Base-by-base conservation (phyloP, 225 moss, liverwort and hornwort genomes). In the Polytrichum formosum region DNA sequence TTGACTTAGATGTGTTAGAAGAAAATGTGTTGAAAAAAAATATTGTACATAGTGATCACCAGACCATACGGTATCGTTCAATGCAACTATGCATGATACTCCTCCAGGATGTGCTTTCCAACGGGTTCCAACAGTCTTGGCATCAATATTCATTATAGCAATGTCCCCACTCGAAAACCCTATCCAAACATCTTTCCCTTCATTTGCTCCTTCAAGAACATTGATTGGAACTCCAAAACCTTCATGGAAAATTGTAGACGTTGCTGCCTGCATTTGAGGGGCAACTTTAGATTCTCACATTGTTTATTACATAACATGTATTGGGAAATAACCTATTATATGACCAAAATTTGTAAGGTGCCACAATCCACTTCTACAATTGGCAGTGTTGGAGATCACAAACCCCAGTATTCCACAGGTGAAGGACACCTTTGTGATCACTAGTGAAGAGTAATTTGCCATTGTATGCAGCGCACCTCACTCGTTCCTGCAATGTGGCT, bases 11-110 rank as follows among this genome's bases (percentile, higher is more conserved):
- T 13, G 13, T 13, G 13, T 46, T 2, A 46, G 37, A 13, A 46
- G 46, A 46, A 16, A 4, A 16, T 46, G 46, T 46, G 46, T 46
- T 2, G 46, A 4, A 6, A 46, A 55, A 55, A 7, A 70, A 68
- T 70, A 72, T 74, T 88, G 78, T 90, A 80, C 84, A 84, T 88
- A 81, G 76, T 87, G 84, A 84, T 93, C 92, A 93, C 92, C 90
- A 87, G 90, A 88, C 90, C 88, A 93, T 10, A 90, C 78, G 59
- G 86, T 87, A 26, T 86, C 80, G 56, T 73, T 88, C 77, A 86
- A 78, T 61, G 83, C 84, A 17, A 82, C 81, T 60, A 90, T 88
- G 26, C 88, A 88, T 0, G 79, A 83, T 10, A 79, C 83, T 18
- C 83, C 79, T 65, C 83, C 79, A 1, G 70, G 73, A 59, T 83